Conservation (phyloP, 225 moss, liverwort and hornwort species). For the Anthoceros angustus region DNA sequence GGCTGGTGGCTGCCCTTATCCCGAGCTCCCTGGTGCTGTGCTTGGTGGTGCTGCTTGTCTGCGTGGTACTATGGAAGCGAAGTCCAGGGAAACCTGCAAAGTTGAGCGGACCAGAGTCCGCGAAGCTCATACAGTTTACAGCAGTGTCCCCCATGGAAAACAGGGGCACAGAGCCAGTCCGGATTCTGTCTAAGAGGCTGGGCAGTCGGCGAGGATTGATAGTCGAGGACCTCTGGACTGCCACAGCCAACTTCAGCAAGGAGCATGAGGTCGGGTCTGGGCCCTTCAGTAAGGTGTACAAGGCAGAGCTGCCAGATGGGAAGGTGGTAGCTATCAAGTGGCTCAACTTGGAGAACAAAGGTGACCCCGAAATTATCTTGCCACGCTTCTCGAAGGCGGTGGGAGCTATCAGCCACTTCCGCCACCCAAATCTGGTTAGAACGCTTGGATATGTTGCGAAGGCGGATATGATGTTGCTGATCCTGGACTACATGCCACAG, state of each 20-base stretch:
- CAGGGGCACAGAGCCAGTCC: neutral
- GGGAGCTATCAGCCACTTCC: conserved; percentile 7
- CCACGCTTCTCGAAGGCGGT: conserved; percentile 2
- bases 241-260: conserved; percentile 19
- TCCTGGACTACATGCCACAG: conserved; percentile 18
- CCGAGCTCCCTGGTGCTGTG: neutral
- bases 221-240: conserved; percentile 20
- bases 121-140: neutral
- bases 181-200: neutral
- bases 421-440: conserved; percentile 12
- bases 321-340: conserved; percentile 37
- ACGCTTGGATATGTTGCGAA: conserved; percentile 10
- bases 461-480: conserved; percentile 7
- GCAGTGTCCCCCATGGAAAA: neutral
- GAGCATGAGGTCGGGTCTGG: conserved; percentile 25
- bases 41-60: neutral
- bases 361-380: neutral
- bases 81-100: neutral
- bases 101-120: neutral
- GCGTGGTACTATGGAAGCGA: neutral
- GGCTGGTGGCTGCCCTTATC: neutral
- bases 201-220: conserved; percentile 12
- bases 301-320: conserved; percentile 26
- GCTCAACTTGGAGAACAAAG: conserved; percentile 16
- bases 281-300: conserved; percentile 20